Conservation (phyloP, 345 rosid genomes). For the Citrus glauca region DNA sequence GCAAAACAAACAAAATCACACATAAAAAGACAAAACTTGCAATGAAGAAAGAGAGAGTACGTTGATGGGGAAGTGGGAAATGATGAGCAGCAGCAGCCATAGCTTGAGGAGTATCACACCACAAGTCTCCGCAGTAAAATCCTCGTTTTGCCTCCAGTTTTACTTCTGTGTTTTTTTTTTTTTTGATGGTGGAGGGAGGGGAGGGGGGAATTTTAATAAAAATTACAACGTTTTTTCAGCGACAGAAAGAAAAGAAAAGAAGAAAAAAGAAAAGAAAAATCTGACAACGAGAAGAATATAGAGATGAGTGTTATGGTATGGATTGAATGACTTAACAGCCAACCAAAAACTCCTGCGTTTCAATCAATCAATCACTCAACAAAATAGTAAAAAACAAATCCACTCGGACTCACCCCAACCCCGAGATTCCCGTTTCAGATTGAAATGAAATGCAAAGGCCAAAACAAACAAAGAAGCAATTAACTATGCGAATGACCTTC, state of each 20-base stretch:
- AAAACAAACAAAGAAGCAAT: neutral
- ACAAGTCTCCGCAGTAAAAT: conserved; percentile 15
- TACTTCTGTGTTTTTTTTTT: neutral
- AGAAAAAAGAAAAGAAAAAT: neutral
- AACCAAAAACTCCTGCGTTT: neutral
- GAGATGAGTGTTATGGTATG: too few species aligned
- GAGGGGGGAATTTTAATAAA: too few species aligned
- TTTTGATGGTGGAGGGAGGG: too few species aligned
- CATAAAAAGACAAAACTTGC: neutral
- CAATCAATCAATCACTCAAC: neutral
- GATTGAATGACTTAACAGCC: neutral
- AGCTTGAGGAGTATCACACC: neutral
- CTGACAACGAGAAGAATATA: too few species aligned
- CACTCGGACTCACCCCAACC: too few species aligned
- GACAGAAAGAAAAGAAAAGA: neutral
- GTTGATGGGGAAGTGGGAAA: neutral
- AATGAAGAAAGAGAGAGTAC: neutral
- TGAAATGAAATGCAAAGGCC: neutral
- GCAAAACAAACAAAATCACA: neutral
- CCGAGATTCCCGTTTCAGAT: neutral
- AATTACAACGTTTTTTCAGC: neutral
- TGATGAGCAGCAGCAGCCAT: neutral
- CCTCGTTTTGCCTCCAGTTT: conserved; percentile 17
- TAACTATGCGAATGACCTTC: neutral
- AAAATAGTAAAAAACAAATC: neutral